Evolutionary conservation across 371 early-diverging fungal genomes (phyloP), one percentile per base, ranked within the genome.

Genomic region (Actinomortierella wolfii): DNA sequence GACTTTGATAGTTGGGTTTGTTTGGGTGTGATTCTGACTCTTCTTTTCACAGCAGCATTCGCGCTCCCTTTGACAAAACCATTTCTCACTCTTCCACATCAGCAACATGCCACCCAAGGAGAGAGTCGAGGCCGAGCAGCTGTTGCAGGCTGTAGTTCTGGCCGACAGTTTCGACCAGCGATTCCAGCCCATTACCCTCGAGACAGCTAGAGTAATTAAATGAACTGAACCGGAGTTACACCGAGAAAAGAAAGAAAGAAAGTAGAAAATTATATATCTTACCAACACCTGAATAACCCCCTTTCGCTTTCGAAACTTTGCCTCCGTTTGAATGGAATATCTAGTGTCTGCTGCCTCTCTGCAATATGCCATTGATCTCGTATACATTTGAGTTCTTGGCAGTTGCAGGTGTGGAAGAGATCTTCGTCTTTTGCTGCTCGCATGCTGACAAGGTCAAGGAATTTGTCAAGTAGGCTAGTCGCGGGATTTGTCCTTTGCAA

Each of bases 331-430:
- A 18, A 17, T 39, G 26, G 13, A 17, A 13, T 20, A 18, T 59
- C 11, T 78, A 95, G 91, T 96, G 97, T 69, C 82, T 98, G 58
- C 79, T 97, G 68, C 97, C 96, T 34, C 81, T 98, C 23, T 92
- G 92, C 81, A 97, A 97, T 71, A 88, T 95, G 20, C 98, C 98
- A 0, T 76, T 97, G 64, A 91, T 98, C 64, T 95, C 97, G 75
- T 97, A 96, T 68, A 92, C 95, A 3, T 83, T 98, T 51, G 98
- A 98, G 76, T 83, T 92, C 52, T 80, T 98, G 47, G 93, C 94
- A 7, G 76, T 85, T 2, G 89, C 94, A 2, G 92, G 92, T 49
- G 92, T 97, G 1, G 82, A 91, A 61, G 95, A 96, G 67, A 86
- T 95, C 9, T 91, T 90, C 67, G 73, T 98, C 56, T 85, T 95